phyloP scores from a whole-genome alignment of 495 filamentous ascomycete genomes.

The Penicillium malachiteum region DNA sequence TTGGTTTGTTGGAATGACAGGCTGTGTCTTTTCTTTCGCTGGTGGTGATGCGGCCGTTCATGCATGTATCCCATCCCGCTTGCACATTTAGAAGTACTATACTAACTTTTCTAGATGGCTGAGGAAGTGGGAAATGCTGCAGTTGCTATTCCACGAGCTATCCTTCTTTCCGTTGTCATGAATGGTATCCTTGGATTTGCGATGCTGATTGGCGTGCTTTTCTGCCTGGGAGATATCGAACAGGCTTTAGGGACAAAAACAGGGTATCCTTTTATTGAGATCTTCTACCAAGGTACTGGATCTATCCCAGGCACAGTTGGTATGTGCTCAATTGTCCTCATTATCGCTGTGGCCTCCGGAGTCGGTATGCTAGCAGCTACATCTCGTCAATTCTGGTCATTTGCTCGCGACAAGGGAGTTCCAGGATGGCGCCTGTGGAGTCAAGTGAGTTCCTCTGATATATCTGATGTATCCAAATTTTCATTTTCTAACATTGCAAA shows the following conservation, averaged over 20 bases:
- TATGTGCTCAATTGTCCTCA: slow-evolving; percentile 30
- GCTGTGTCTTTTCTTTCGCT: slow-evolving; percentile 28
- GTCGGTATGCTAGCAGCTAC: slow-evolving; percentile 49
- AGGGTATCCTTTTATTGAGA: slow-evolving; percentile 49
- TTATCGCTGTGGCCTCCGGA: slow-evolving; percentile 34
- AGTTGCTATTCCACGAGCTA: slow-evolving; percentile 27
- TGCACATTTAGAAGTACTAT: slow-evolving; percentile 24
- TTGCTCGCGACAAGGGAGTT: slow-evolving; percentile 56
- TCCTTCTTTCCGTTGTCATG: slow-evolving; percentile 37
- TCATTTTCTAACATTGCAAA: slow-evolving; percentile 10
- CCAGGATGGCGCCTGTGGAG: slow-evolving; percentile 50
- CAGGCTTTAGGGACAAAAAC: slow-evolving; percentile 32
- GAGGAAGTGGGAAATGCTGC: slow-evolving; percentile 45
- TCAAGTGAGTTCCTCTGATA: slow-evolving; percentile 44
- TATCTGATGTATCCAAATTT: slow-evolving; percentile 46
- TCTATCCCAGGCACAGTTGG: slow-evolving; percentile 39
- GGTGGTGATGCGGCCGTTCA: slow-evolving; percentile 33
- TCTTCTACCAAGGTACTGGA: slow-evolving; percentile 44
- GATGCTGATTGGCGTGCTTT: slow-evolving; percentile 39
- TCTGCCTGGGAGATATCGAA: slow-evolving; percentile 34
- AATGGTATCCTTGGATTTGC: slow-evolving; percentile 42
- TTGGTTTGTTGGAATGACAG: slow-evolving; percentile 34
- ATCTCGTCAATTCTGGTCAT: slow-evolving; percentile 56
- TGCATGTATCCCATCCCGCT: slow-evolving; percentile 35
- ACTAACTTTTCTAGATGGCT: slow-evolving; percentile 34